A percentile compares a stretch with the other conserved stretches of the same genome.
These are phyloP conservation scores for Styphnolobium japonicum DNA, from an alignment of 306 rosid species.

Conservation along the genomic window DNA sequence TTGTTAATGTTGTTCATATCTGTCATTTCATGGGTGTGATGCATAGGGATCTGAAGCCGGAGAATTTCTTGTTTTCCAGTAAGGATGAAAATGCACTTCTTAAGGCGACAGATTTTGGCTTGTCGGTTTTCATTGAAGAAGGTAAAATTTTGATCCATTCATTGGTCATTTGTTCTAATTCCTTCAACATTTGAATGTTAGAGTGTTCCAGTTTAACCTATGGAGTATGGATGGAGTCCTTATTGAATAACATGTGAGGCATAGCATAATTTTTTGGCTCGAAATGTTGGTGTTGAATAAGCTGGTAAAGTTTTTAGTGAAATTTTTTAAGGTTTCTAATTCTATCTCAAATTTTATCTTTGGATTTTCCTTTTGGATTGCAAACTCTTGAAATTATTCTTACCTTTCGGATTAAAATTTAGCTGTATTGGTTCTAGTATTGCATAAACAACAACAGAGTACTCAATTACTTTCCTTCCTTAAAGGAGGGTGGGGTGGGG, in stretches of 20 bases:
- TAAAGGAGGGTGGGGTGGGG: constrained; percentile 6
- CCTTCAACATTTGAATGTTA: neutral
- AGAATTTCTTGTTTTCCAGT: constrained; percentile 85
- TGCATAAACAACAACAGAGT: neutral
- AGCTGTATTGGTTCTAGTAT: neutral
- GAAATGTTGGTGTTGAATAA: neutral
- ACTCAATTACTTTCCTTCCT: neutral
- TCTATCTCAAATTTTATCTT: neutral
- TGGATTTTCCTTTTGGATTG: neutral
- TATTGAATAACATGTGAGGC: neutral
- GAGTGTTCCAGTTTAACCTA: neutral
- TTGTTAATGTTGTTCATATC: constrained; percentile 81
- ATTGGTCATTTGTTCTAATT: neutral
- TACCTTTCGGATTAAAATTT: neutral
- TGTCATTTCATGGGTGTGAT: constrained; percentile 96
- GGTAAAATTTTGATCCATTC: constrained; percentile 44
- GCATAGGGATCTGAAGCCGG: constrained; percentile 95
- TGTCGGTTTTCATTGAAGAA: constrained; percentile 89
- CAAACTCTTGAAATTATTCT: neutral
- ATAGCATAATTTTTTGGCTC: neutral
- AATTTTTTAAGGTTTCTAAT: neutral
- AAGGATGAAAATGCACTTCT: constrained; percentile 71
- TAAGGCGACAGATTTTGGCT: constrained; percentile 91
- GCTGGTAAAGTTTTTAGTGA: neutral
- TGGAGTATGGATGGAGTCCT: neutral